Evolutionary conservation across 2,329 filamentous ascomycete species (phyloP).

Genomic region (Aspergillus alliaceus): DNA sequence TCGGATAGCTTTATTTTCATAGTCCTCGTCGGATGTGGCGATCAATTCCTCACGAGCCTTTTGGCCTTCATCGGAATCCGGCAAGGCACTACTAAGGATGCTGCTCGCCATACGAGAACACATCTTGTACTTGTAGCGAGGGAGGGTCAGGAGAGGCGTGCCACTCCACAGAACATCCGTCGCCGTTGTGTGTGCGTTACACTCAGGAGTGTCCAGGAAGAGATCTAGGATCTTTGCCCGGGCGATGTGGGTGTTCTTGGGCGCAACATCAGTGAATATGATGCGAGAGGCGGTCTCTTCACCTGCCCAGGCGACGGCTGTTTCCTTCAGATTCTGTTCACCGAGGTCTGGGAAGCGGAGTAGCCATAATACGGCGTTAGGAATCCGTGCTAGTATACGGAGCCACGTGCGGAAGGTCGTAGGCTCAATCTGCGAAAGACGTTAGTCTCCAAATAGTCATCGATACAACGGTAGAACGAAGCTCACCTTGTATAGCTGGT

Average conservation of each 20-base stretch:
- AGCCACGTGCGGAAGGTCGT: slow-evolving; percentile 96
- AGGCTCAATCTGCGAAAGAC: slow-evolving; percentile 76
- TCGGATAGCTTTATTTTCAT: slow-evolving; percentile 73
- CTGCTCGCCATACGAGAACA: slow-evolving; percentile 97
- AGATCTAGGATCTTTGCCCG: slow-evolving; percentile 89
- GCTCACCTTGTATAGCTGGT: slow-evolving; percentile 92
- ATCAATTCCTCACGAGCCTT: slow-evolving; percentile 74
- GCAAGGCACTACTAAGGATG: slow-evolving; percentile 85
- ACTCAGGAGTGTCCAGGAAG: slow-evolving; percentile 95
- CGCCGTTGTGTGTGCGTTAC: slow-evolving; percentile 96
- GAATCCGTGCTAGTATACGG: slow-evolving; percentile 79
- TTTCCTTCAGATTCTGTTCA: slow-evolving; percentile 78
- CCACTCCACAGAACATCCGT: slow-evolving; percentile 96
- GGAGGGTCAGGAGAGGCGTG: slow-evolving; percentile 85
- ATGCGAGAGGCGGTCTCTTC: slow-evolving; percentile 81
- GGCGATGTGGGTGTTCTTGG: slow-evolving; percentile 90
- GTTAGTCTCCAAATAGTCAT: not conserved
- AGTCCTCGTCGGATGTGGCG: slow-evolving; percentile 73
- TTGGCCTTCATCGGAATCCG: slow-evolving; percentile 66
- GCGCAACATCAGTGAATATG: slow-evolving; percentile 93
- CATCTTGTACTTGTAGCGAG: slow-evolving; percentile 97
- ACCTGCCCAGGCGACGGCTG: slow-evolving; percentile 80
- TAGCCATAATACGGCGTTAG: slow-evolving; percentile 90
- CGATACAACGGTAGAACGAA: not conserved
- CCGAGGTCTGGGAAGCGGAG: slow-evolving; percentile 95